Conservation (phyloP, 1,284 basidiomycete genomes). For the Sanghuangporus sanghuang region DNA sequence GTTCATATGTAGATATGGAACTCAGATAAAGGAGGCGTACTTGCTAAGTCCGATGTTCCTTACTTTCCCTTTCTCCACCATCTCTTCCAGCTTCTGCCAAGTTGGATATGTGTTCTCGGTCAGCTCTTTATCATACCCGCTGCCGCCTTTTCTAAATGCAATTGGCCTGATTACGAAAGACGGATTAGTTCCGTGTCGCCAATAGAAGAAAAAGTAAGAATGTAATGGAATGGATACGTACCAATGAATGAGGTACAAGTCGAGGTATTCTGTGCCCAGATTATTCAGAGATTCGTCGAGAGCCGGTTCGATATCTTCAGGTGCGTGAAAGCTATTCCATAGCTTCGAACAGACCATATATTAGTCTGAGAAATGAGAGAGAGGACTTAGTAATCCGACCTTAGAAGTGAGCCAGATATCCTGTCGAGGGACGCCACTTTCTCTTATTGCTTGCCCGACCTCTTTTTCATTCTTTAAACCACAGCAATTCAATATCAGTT, state of each 20-base stretch:
- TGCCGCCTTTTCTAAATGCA: conserved; percentile 51
- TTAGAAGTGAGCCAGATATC: conserved; percentile 45
- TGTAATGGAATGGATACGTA: conserved; percentile 37
- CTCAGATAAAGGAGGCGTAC: conserved; percentile 30
- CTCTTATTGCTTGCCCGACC: conserved; percentile 50
- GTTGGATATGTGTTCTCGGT: conserved; percentile 74
- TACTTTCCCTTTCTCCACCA: conserved; percentile 74
- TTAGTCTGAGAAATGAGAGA: neutral
- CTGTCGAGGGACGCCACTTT: conserved; percentile 39
- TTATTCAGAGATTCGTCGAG: conserved; percentile 64
- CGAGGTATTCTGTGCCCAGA: conserved; percentile 74
- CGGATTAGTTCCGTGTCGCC: neutral
- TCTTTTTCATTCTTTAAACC: conserved; percentile 38
- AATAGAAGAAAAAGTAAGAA: neutral
- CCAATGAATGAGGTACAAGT: conserved; percentile 83
- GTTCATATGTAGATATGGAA: too few species aligned
- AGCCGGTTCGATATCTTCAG: conserved; percentile 59
- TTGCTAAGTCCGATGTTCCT: conserved; percentile 83
- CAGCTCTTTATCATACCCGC: conserved; percentile 52
- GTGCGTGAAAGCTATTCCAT: conserved; percentile 51
- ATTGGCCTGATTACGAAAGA: conserved; percentile 46
- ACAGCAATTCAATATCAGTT: neutral
- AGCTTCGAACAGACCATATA: conserved; percentile 5
- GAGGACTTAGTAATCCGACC: neutral
- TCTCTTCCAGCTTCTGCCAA: conserved; percentile 80